These are phyloP conservation scores for Aspergillus carbonarius DNA, from an alignment of 2,329 filamentous ascomycete genomes.

Conservation along the genomic window DNA sequence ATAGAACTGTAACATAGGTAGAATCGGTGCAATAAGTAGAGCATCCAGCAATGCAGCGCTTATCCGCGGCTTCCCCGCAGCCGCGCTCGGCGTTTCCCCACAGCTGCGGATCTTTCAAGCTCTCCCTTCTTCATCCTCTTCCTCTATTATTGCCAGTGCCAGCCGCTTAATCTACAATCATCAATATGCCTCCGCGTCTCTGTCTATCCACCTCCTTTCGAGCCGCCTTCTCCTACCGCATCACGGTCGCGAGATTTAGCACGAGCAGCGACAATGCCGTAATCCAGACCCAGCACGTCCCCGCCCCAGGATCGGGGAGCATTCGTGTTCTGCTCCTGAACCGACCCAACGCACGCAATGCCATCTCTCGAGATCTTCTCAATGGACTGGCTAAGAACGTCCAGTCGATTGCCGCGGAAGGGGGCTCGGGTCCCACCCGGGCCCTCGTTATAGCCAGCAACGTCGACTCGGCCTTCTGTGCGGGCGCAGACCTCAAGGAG, in stretches of 20 bases:
- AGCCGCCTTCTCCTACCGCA: slow-evolving; percentile 21
- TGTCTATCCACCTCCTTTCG: slow-evolving; percentile 15
- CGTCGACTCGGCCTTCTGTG: slow-evolving; percentile 85
- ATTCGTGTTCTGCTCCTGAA: slow-evolving; percentile 89
- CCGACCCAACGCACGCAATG: slow-evolving; percentile 80
- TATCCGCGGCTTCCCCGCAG: slow-evolving; percentile 17
- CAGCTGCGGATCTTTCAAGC: slow-evolving; percentile 12
- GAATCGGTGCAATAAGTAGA: slow-evolving; percentile 7
- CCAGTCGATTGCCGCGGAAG: slow-evolving; percentile 65
- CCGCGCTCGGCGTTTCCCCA: slow-evolving; percentile 21
- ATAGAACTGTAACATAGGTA: slow-evolving; percentile 2
- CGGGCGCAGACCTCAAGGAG: slow-evolving; percentile 93
- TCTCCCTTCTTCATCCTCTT: not conserved
- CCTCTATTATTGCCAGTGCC: not conserved
- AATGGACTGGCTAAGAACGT: slow-evolving; percentile 70
- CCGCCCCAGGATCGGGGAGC: slow-evolving; percentile 75
- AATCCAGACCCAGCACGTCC: slow-evolving; percentile 70
- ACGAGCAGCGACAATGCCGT: slow-evolving; percentile 35
- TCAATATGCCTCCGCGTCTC: slow-evolving; percentile 34
- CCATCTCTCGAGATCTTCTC: slow-evolving; percentile 78
- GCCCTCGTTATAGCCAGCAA: slow-evolving; percentile 82
- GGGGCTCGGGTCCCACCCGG: slow-evolving; percentile 62
- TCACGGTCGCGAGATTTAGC: slow-evolving; percentile 36
- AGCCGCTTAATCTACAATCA: slow-evolving; percentile 2
- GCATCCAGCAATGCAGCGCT: slow-evolving; percentile 11